Evolutionary conservation across 306 rosid species (phyloP), one percentile per base, ranked within the genome.

Genomic region (Geum urbanum): DNA sequence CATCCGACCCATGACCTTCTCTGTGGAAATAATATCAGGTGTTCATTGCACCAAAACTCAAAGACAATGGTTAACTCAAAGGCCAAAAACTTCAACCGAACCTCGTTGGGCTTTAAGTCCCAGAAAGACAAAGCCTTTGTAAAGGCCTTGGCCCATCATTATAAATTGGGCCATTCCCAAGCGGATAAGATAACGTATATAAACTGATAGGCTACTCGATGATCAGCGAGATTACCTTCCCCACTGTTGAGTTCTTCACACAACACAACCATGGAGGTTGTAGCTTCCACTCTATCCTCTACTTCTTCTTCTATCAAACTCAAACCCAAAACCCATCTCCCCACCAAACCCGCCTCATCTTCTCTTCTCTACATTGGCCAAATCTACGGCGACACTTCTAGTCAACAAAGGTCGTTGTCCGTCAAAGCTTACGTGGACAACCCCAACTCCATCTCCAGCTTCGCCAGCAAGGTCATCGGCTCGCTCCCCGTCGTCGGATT

Each of bases 401-500:
- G 79, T 69, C 68, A 63, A 45, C 15, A 50, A 19, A 35, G 63
- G 27, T 57, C 81, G 63, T 74, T 90, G 39, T 65, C 88, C 9
- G 70, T 92, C 20, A 80, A 72, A 71, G 89, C 91, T 69, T 92
- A 90, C 88, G 81, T 92, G 72, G 98, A 92, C 22, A 84, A 77
- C 9, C 85, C 94, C 1, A 84, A 85, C 65, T 90, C 97, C 9
- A 32, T 94, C 8, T 77, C 89, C 20, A 70, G 76, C 51, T 83
- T 92, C 20, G 92, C 83, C 44, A 94, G 18, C 79, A 90, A 80
- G 74, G 90, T 94, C 76, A 81, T 94, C 43, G 98, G 98, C 6
- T 85, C 96, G 2, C 95, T 94, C 37, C 98, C 98, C 0, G 90
- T 94, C 1, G 84, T 90, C 37, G 96, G 97, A 3, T 83, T 94